Evolutionary conservation across 2,329 filamentous ascomycete genomes (phyloP), one percentile per base, ranked within the genome.

Genomic region (Boeremia lycopersici): DNA sequence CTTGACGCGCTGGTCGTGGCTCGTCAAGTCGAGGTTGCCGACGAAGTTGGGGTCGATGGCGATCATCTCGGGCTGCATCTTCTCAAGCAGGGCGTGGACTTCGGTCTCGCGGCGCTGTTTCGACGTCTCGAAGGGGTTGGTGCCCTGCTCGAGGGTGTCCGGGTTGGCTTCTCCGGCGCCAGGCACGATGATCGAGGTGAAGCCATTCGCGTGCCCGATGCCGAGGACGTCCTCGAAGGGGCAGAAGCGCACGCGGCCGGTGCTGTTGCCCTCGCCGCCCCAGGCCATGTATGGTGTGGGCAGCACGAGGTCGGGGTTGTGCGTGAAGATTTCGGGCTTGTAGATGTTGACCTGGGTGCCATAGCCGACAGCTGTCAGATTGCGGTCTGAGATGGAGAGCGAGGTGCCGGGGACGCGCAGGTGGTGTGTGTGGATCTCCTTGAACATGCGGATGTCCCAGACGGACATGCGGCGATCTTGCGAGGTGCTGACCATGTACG

Each of bases 161-260:
- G 90, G 97, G 83, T 98, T 98, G 72, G 95, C 87, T 76, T 99
- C 95, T 59, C 95, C 95, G n/a, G 93, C 90, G 42, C 95, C 95
- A 7, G 95, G 95, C 2, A 98, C 86, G 64, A 99, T 86, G 70
- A 97, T 86, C 51, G 89, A 95, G 13, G 89, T 90, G 78, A 98
- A 98, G 12, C 95, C 95, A 56, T 87, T 81, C 70, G 90, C 84
- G 78, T 98, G 93, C 2, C 88, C 85, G 23, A 96, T 83, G 12
- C 93, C 95, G 1, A 99, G 84, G 0, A 97, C 81, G 79, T 99
- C 95, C 74, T 99, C 95, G 60, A 90, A 96, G 0, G 95, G 95
- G 72, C 95, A 99, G 90, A 93, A 99, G 57, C 84, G 83, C 2
- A 96, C 85, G 35, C 89, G 86, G 75, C 96, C 91, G 26, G 96